phyloP scores from a whole-genome alignment of 225 moss, liverwort and hornwort species.

The Thuidium tamariscinum region DNA sequence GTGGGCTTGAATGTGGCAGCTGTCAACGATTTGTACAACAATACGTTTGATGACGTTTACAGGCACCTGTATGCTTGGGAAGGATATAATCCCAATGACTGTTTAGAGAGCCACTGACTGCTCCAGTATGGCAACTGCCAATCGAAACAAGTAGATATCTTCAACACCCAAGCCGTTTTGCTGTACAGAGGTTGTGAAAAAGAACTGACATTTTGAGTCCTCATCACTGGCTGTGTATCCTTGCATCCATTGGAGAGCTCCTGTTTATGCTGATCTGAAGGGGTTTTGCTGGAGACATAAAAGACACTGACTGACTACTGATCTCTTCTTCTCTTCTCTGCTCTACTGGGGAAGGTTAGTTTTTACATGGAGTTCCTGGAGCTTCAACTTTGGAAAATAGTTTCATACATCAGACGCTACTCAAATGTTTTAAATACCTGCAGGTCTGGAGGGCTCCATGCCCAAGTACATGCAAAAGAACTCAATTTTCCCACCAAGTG shows the following conservation, averaged over 20 bases:
- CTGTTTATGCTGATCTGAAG: neutral
- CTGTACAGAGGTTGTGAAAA: slow-evolving; percentile 20
- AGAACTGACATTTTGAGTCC: slow-evolving; percentile 2
- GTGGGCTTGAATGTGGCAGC: slow-evolving; percentile 41
- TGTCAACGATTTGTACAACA: slow-evolving; percentile 61
- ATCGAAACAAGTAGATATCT: neutral
- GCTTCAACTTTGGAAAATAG: neutral
- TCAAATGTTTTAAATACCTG: neutral
- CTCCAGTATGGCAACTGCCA: neutral
- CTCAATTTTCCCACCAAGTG: slow-evolving; percentile 17
- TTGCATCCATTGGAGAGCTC: neutral
- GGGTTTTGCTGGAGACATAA: neutral
- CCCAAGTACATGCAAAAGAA: slow-evolving; percentile 8
- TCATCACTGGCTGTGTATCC: neutral
- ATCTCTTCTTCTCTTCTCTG: too few relatives aligned
- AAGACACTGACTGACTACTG: neutral
- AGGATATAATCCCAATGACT: slow-evolving; percentile 49
- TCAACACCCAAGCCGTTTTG: neutral
- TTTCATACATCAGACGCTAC: neutral
- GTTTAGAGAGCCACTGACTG: slow-evolving; percentile 6
- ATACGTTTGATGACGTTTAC: slow-evolving; percentile 91
- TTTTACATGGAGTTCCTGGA: slow-evolving; percentile 1
- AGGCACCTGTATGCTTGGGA: slow-evolving; percentile 82
- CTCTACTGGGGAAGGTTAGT: neutral
- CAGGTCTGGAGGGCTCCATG: neutral